These are phyloP conservation scores for Rhododendron simsii DNA, from an alignment of 148 eudicot genomes.

Conservation along the genomic window DNA sequence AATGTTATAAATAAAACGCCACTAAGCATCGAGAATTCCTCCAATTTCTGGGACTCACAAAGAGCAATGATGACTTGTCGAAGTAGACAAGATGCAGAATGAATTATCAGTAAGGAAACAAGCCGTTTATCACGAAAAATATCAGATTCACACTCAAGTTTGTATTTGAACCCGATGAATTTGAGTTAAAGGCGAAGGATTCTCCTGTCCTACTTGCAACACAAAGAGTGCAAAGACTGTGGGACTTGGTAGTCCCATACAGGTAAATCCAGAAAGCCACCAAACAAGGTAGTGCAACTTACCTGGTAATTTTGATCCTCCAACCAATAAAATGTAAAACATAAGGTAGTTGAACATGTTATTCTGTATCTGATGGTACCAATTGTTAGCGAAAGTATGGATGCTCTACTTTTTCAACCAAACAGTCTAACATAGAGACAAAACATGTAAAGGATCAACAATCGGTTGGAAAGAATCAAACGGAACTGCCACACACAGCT, in stretches of 20 bases:
- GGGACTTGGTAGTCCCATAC: too few species aligned
- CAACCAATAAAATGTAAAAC: background rate
- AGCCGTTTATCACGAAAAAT: background rate
- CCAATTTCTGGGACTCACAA: background rate
- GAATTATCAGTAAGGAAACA: background rate
- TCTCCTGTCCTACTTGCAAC: too few species aligned
- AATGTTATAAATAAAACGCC: background rate
- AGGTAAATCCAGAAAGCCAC: background rate
- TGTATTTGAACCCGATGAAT: background rate
- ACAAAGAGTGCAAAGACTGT: too few species aligned
- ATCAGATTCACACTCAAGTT: background rate
- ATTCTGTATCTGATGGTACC: background rate
- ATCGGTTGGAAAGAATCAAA: background rate
- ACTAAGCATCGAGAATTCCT: background rate
- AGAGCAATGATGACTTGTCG: background rate
- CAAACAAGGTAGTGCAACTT: background rate
- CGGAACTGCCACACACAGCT: background rate
- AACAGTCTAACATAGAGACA: background rate
- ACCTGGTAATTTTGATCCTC: background rate
- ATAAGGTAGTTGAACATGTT: background rate
- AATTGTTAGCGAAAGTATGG: background rate
- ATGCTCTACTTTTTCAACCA: background rate
- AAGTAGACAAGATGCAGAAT: constrained; percentile 8
- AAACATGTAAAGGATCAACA: background rate
- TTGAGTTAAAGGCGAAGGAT: background rate